Base-by-base conservation (phyloP, 768 basidiomycete species). In the Xerocomus potaroensis region DNA sequence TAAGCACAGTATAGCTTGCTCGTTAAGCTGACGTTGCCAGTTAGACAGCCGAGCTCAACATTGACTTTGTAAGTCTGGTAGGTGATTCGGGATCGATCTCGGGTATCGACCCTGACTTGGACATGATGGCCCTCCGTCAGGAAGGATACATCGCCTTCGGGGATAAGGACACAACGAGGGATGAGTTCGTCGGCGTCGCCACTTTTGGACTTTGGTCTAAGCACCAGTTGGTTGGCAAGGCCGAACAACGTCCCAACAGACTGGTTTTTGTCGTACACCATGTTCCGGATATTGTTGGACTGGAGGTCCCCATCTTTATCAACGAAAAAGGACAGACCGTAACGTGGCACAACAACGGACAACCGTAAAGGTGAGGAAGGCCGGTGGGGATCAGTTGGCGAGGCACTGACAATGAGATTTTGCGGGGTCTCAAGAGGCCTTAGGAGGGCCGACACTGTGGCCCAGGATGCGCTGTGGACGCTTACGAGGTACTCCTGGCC, bases 161-260 rank as follows among this genome's bases (percentile, higher is more conserved):
- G 76, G 37, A 77, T 59, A 30, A 77, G 54, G 26, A 74, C 62
- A 4, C 33, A 40, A 5, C 51, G 41, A 6, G 46, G 41, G 2
- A 19, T 15, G 27, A 38, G 22, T 1, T 48, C 47, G 3, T 1
- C 18, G 38, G 11, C 26, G 4, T 33, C 23, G 32, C 26, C 3
- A 3, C 43, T 55, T 19, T n/a, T 35, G 19, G 11, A 0, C 9
- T 52, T 61, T 37, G 53, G 57, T n/a, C 72, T 62, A 30, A 77
- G 64, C 4, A 78, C 62, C 12, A 75, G 70, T 29, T 60, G 66
- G 29, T 59, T 68, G 29, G 36, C 24, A 27, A 79, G 53, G 9
- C 77, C 78, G 31, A 75, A 65, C 52, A 79, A 57, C 0, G 72
- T 70, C 1, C 74, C 74, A 3, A 58, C 56, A 1, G 63, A 73